Base-by-base conservation (phyloP, 208 protist species). In the Herpetomonas samuelpessoai region DNA sequence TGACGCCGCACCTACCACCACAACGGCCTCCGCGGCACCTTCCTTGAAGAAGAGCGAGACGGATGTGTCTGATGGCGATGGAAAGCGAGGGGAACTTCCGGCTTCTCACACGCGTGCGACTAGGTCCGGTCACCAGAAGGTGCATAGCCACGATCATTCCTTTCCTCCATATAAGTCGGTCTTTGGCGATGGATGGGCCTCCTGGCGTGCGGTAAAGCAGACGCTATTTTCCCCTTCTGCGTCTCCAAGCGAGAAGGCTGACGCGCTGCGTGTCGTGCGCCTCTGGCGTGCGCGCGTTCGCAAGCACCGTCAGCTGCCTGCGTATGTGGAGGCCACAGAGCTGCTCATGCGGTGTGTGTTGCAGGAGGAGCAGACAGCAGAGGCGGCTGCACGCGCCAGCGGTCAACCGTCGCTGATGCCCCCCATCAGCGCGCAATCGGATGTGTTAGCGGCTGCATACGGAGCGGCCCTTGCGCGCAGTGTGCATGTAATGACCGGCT, bases 401-500 rank as follows among this genome's bases (percentile, higher is more conserved):
- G 46, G 46, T n/a, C 18, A 59, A 50, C 45, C 58, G 28, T 53
- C 58, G 19, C 61, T 57, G 24, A 56, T 24, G 21, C 51, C 22
- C 24, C 47, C 51, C n/a, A 44, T 61, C 0, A 50, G 51, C 14
- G 56, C 29, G 3, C 29, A 24, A 2, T 39, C 49, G 35, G n/a
- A 27, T 24, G 28, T 58, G 14, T 48, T 68, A 25, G 47, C 25
- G 16, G 57, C 60, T 3, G 65, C 58, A 58, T 95, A 95, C 69
- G 79, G 89, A 24, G 83, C 83, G 2, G 81, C 79, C 24, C 59
- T 95, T n/a, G 82, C 86, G 21, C 89, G 89, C 9, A 68, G 68
- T 0, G 86, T 95, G 57, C 89, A 95, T 56, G 44, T 90, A 62
- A 88, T 95, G 81, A 93, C 86, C 7, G 89, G 89, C 45, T 83